phyloP scores from a whole-genome alignment of 257 asterid species.

The Lantana camara region DNA sequence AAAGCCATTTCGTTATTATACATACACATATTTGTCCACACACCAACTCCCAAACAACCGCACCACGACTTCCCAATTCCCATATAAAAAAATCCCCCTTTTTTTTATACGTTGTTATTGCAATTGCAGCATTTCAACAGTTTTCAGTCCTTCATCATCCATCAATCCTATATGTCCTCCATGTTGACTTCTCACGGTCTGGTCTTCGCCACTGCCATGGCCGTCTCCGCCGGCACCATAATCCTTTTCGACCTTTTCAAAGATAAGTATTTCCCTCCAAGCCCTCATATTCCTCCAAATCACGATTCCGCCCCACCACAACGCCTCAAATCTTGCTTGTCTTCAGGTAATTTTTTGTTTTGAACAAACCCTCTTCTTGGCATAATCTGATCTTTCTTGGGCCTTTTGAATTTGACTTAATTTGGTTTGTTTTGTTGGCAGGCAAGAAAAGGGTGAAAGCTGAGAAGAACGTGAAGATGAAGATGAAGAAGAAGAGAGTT shows the following conservation, averaged over 20 bases:
- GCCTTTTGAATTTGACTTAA: background rate
- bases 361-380: background rate
- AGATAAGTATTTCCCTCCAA: slow-evolving; percentile 37
- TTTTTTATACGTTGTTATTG: background rate
- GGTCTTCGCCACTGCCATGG: slow-evolving; percentile 86
- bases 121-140: slow-evolving; percentile 8
- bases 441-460: slow-evolving; percentile 39
- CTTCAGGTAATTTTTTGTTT: slow-evolving; percentile 59
- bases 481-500: slow-evolving; percentile 54
- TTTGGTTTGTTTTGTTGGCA: background rate
- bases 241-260: slow-evolving; percentile 59
- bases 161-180: slow-evolving; percentile 34
- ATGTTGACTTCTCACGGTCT: slow-evolving; percentile 63
- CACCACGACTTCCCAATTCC: slow-evolving; percentile 19
- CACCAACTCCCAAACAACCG: slow-evolving; percentile 29
- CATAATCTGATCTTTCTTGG: background rate
- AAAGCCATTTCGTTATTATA: background rate
- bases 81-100: background rate
- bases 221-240: slow-evolving; percentile 74
- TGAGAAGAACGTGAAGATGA: no score
- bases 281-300: slow-evolving; percentile 13
- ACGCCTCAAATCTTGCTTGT: slow-evolving; percentile 53
- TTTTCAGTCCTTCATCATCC: background rate
- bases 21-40: background rate
- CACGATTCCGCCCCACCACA: slow-evolving; percentile 17